Conservation (phyloP, 495 filamentous ascomycete species). For the Talaromyces proteolyticus region DNA sequence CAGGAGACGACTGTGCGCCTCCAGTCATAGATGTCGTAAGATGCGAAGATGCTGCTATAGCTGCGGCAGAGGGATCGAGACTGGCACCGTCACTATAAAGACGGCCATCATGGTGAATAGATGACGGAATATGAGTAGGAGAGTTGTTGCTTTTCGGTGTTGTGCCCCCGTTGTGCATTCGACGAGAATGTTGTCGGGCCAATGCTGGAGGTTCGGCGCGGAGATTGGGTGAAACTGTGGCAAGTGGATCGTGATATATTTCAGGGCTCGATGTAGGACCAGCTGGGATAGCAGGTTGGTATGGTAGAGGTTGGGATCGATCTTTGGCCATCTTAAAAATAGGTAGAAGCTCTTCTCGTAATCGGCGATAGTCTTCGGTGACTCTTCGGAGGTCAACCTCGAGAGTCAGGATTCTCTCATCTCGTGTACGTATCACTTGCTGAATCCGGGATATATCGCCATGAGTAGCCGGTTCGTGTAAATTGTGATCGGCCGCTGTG, state of each 20-base stretch:
- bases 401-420: conserved; percentile 74
- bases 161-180: conserved; percentile 69
- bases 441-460: conserved; percentile 88
- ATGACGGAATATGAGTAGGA: conserved; percentile 68
- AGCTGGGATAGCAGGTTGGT: conserved; percentile 16
- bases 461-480: conserved; percentile 79
- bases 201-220: conserved; percentile 2
- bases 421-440: conserved; percentile 76
- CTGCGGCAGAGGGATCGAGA: conserved; percentile 58
- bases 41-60: conserved; percentile 69
- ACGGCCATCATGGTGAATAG: conserved; percentile 47
- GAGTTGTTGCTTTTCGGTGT: conserved; percentile 69
- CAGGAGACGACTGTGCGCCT: conserved; percentile 58
- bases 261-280: conserved; percentile 16
- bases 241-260: conserved; percentile 31
- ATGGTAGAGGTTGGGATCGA: conserved; percentile 77
- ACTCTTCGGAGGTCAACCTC: conserved; percentile 77
- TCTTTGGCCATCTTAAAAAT: conserved; percentile 88
- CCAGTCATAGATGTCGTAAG: conserved; percentile 68
- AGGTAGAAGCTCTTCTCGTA: conserved; percentile 87
- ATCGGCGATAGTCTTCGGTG: conserved; percentile 73
- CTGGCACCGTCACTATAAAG: conserved; percentile 42
- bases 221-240: not conserved
- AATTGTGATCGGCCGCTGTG: conserved; percentile 81
- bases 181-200: conserved; percentile 79